phyloP scores from a whole-genome alignment of 208 protist genomes.

The Vickermania spadyakhi region DNA sequence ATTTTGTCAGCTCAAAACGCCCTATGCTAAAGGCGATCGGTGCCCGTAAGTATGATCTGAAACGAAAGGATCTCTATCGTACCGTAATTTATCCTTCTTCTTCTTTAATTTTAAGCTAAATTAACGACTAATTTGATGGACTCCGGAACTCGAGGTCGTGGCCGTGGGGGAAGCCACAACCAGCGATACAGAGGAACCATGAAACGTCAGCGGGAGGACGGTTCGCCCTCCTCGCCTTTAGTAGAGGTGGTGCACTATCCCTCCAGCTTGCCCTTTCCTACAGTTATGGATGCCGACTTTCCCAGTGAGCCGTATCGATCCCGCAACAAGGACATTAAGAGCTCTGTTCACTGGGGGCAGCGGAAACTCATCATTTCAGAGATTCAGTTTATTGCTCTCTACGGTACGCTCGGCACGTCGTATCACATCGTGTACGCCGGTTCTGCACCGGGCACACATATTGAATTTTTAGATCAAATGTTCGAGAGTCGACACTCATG shows the following conservation, averaged over 20 bases:
- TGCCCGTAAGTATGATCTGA: too few relatives aligned
- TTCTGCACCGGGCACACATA: constrained; percentile 92
- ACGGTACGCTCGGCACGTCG: constrained; percentile 46
- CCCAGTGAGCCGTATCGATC: constrained; percentile 76
- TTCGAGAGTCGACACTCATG: constrained; percentile 84
- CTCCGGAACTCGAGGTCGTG: too few relatives aligned
- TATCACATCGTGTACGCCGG: constrained; percentile 94
- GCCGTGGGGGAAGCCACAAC: too few relatives aligned
- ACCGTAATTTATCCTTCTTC: too few relatives aligned
- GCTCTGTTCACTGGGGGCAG: constrained; percentile 94
- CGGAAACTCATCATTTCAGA: constrained; percentile 93
- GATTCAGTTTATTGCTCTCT: constrained; percentile 90
- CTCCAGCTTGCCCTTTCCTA: constrained; percentile 55
- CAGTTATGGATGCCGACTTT: constrained; percentile 55
- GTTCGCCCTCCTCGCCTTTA: not conserved
- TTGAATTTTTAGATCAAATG: constrained; percentile 83
- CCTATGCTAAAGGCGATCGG: too few relatives aligned
- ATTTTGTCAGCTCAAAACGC: too few relatives aligned
- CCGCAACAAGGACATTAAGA: constrained; percentile 78
- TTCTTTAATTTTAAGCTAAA: too few relatives aligned
- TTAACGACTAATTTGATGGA: too few relatives aligned
- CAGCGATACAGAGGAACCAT: too few relatives aligned
- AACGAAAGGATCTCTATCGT: too few relatives aligned
- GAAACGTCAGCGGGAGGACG: not conserved
- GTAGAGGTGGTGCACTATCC: constrained; percentile 74